phyloP scores from a whole-genome alignment of 306 rosid genomes.

The Astragalus membranaceus region DNA sequence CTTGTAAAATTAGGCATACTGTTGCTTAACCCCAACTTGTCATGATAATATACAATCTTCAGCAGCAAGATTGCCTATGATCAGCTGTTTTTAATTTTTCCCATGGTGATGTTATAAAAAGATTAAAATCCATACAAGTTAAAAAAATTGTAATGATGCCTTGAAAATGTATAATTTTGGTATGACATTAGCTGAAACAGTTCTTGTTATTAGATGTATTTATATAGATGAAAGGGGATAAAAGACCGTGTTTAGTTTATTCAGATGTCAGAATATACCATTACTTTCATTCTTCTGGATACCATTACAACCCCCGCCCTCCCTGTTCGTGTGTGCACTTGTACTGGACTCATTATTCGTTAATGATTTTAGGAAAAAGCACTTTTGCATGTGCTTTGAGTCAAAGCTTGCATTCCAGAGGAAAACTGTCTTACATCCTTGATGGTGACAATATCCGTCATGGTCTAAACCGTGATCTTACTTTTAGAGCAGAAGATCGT shows the following conservation, averaged over 20 bases:
- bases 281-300: conserved; percentile 7
- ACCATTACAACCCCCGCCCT: background rate
- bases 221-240: conserved; percentile 2
- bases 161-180: conserved; percentile 7
- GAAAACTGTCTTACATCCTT: conserved; percentile 76
- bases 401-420: conserved; percentile 63
- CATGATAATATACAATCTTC: background rate
- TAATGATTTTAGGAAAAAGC: conserved; percentile 70
- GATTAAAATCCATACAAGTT: background rate
- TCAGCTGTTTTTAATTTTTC: conserved; percentile 2
- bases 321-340: background rate
- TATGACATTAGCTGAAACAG: conserved; percentile 11
- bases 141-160: background rate
- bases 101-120: background rate
- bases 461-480: conserved; percentile 84
- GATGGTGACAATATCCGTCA: conserved; percentile 98
- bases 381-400: conserved; percentile 92
- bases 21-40: background rate
- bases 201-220: background rate
- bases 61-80: background rate
- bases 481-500: conserved; percentile 88
- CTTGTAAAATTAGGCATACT: conserved; percentile 1
- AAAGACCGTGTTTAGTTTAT: conserved; percentile 13
- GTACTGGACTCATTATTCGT: conserved; percentile 6
- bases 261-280: background rate